Percentiles rank a stretch among this genome's conserved stretches.
These are phyloP conservation scores for Casuarina equisetifolia DNA, from an alignment of 306 rosid genomes.

Conservation along the genomic window DNA sequence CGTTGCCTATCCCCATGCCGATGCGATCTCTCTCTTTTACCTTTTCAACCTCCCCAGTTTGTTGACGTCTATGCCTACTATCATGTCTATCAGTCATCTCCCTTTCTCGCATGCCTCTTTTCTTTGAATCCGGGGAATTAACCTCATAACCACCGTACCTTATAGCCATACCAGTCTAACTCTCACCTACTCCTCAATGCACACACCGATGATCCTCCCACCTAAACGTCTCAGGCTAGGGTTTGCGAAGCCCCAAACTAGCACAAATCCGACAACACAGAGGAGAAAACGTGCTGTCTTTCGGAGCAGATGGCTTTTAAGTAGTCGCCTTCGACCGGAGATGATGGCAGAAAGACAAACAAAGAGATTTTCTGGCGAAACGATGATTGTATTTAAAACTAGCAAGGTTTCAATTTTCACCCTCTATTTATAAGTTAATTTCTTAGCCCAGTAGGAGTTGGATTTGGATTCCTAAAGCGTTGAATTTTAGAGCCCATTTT, in stretches of 20 bases:
- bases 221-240: neutral
- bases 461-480: too few species aligned
- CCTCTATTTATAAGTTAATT: too few species aligned
- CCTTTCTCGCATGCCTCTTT: conserved; percentile 23
- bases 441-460: too few species aligned
- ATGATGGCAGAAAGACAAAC: too few species aligned
- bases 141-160: conserved; percentile 30
- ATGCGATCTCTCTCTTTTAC: conserved; percentile 28
- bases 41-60: conserved; percentile 21
- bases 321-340: too few species aligned
- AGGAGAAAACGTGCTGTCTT: neutral
- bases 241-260: too few species aligned
- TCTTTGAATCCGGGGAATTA: conserved; percentile 26
- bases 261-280: neutral
- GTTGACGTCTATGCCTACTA: conserved; percentile 22
- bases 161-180: conserved; percentile 48
- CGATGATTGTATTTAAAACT: too few species aligned
- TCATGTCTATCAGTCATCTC: conserved; percentile 17
- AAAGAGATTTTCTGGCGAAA: too few species aligned
- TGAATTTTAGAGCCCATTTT: too few species aligned
- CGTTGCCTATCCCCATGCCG: conserved; percentile 21
- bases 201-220: neutral
- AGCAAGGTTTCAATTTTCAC: too few species aligned
- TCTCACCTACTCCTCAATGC: neutral
- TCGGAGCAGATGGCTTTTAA: neutral